Conservation (phyloP, 2,329 filamentous ascomycete species). For the Aspergillus thermomutatus region DNA sequence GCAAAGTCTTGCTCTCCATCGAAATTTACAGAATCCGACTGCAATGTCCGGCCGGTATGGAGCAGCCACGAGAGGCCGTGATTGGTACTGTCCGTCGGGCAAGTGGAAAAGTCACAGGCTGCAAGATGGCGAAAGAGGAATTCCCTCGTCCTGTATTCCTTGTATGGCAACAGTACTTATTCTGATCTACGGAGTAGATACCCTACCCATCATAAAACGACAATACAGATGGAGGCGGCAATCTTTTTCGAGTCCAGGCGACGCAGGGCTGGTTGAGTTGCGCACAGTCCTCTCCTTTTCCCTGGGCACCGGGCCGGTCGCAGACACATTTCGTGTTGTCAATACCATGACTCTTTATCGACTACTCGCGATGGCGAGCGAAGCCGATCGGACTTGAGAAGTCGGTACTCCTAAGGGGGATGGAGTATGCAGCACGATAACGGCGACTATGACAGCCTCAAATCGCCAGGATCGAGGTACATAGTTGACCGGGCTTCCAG, state of each 20-base stretch:
- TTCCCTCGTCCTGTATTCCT: background rate
- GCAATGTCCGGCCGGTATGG: background rate
- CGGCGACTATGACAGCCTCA: background rate
- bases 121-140: background rate
- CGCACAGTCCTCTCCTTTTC: conserved; percentile 18
- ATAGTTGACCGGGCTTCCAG: background rate
- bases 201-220: background rate
- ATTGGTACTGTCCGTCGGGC: conserved; percentile 1
- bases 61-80: background rate
- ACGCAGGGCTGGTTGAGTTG: conserved; percentile 9
- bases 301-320: conserved; percentile 4
- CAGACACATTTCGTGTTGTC: conserved; percentile 3
- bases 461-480: background rate
- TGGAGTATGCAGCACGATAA: background rate
- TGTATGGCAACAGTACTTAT: background rate
- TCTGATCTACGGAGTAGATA: conserved; percentile 1
- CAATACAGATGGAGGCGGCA: background rate
- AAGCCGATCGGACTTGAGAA: background rate
- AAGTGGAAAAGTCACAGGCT: conserved; percentile 1
- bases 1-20: background rate
- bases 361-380: background rate
- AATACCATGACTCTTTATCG: background rate
- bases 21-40: background rate
- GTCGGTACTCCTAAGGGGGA: background rate
- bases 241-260: background rate